Evolutionary conservation across 2,329 filamentous ascomycete genomes (phyloP).

Genomic region (Zymoseptoria ardabiliae): DNA sequence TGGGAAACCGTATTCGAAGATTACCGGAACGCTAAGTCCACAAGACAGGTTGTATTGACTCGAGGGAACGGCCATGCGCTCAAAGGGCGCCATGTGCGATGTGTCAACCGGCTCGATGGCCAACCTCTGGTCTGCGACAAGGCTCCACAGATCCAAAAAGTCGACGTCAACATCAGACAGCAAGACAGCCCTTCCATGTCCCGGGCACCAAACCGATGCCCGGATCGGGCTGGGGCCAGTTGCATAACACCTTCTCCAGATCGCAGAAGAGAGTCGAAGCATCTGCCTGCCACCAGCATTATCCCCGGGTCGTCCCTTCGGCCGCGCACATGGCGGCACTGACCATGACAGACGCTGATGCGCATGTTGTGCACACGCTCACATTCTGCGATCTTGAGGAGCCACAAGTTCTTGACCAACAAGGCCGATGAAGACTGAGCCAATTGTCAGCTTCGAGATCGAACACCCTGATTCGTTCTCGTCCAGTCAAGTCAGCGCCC

Average conservation of each 20-base stretch:
- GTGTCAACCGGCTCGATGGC: not conserved
- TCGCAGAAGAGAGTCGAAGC: not conserved
- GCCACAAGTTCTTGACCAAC: not conserved
- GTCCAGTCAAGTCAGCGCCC: not conserved
- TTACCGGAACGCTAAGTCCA: too few relatives aligned
- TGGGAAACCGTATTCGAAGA: not conserved
- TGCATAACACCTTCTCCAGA: not conserved
- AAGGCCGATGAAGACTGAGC: not conserved
- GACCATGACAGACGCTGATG: not conserved
- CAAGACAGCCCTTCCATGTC: not conserved
- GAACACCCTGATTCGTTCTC: not conserved
- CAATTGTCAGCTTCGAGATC: not conserved
- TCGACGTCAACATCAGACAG: not conserved
- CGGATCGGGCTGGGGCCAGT: not conserved
- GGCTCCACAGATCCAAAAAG: not conserved
- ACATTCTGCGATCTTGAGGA: not conserved
- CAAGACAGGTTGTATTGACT: not conserved
- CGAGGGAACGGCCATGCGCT: not conserved
- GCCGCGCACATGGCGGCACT: not conserved
- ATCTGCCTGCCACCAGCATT: too few relatives aligned
- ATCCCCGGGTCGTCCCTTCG: too few relatives aligned
- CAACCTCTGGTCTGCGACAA: not conserved
- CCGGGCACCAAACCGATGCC: not conserved
- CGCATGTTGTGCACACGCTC: not conserved
- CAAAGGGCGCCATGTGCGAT: not conserved